Evolutionary conservation across 2,329 filamentous ascomycete species (phyloP).

Genomic region (Leptographium wingfieldii): DNA sequence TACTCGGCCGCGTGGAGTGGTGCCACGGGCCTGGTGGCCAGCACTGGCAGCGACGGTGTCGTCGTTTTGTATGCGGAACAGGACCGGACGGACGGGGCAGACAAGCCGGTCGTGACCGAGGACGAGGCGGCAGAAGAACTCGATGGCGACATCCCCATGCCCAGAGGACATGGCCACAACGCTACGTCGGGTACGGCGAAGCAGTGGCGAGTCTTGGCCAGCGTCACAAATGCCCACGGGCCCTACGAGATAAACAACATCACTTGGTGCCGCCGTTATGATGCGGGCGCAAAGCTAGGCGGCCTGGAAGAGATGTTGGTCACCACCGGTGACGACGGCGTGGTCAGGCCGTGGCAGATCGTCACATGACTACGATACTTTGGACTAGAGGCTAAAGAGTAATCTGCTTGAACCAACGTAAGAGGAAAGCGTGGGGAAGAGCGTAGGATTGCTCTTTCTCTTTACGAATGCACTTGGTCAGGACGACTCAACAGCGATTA

Average conservation of each 20-base stretch:
- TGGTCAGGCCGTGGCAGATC: slow-evolving; percentile 66
- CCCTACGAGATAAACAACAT: slow-evolving; percentile 93
- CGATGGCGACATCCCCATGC: slow-evolving; percentile 8
- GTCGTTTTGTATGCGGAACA: slow-evolving; percentile 66
- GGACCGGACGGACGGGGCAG: neutral
- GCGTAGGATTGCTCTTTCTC: neutral
- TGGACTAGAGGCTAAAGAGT: neutral
- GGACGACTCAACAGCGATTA: neutral
- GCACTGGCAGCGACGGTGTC: slow-evolving; percentile 74
- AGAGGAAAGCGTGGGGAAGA: too few species aligned
- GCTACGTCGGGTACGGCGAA: neutral
- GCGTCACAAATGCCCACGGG: slow-evolving; percentile 65
- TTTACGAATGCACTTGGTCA: neutral
- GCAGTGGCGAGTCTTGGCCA: slow-evolving; percentile 60
- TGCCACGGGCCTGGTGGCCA: slow-evolving; percentile 66
- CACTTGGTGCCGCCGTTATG: slow-evolving; percentile 70
- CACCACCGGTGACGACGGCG: slow-evolving; percentile 84
- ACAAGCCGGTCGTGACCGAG: neutral
- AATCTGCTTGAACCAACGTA: too few species aligned
- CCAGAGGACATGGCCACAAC: slow-evolving; percentile 3
- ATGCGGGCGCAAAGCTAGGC: slow-evolving; percentile 43
- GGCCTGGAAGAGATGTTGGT: slow-evolving; percentile 71
- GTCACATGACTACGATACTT: neutral
- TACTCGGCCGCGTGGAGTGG: slow-evolving; percentile 81
- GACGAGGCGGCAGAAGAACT: slow-evolving; percentile 7